Evolutionary conservation across 257 asterid species (phyloP).

Genomic region (Forsythia suspensa): DNA sequence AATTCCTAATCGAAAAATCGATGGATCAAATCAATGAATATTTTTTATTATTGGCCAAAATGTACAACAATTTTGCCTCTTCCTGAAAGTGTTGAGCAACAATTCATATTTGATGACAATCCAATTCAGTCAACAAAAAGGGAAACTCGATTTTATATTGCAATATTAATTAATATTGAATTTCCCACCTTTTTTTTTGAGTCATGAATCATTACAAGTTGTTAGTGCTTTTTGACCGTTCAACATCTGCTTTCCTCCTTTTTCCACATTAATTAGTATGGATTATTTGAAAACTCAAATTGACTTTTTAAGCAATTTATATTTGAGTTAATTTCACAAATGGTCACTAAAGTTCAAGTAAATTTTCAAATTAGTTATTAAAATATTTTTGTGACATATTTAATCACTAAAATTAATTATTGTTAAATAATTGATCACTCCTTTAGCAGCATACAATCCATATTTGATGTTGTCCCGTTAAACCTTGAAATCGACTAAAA

Average conservation of each 20-base stretch:
- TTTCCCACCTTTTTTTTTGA: background rate
- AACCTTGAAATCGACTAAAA: too few relatives aligned
- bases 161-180: constrained; percentile 16
- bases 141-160: constrained; percentile 20
- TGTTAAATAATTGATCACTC: too few relatives aligned
- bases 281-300: background rate
- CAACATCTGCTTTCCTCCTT: constrained; percentile 40
- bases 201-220: background rate
- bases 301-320: background rate
- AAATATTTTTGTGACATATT: too few relatives aligned
- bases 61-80: background rate
- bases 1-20: background rate
- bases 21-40: background rate
- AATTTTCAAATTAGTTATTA: too few relatives aligned
- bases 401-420: too few relatives aligned
- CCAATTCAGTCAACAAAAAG: constrained; percentile 38
- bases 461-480: too few relatives aligned
- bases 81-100: background rate
- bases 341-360: too few relatives aligned
- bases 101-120: constrained; percentile 24
- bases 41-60: background rate
- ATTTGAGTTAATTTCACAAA: too few relatives aligned
- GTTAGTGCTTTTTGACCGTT: constrained; percentile 48
- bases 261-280: constrained; percentile 13
- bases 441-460: too few relatives aligned